These are phyloP conservation scores for Colletotrichum spaethianum DNA, from an alignment of 2,329 filamentous ascomycete genomes.

Conservation along the genomic window DNA sequence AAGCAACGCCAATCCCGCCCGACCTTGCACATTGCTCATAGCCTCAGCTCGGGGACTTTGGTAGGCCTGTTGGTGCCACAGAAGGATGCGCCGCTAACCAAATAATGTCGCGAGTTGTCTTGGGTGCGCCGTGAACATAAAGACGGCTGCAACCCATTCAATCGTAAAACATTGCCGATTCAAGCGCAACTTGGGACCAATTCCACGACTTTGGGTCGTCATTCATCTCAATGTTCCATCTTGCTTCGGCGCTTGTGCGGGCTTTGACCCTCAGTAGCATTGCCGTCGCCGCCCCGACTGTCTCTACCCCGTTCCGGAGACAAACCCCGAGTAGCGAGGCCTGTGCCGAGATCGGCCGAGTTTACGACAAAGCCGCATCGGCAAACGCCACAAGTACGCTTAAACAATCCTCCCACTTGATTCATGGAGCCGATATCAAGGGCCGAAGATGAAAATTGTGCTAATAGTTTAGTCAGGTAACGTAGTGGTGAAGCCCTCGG, in stretches of 20 bases:
- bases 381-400: background rate
- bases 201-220: background rate
- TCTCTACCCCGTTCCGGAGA: background rate
- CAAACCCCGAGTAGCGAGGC: background rate
- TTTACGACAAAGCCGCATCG: constrained; percentile 5
- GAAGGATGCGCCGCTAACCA: background rate
- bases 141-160: background rate
- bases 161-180: background rate
- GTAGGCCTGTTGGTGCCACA: constrained; percentile 1
- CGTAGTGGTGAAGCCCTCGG: constrained; percentile 38
- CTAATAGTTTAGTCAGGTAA: background rate
- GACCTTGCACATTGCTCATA: background rate
- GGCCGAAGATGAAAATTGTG: background rate
- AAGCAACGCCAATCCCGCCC: constrained; percentile 4
- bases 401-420: accelerated
- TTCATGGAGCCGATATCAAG: too few species aligned
- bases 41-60: background rate
- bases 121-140: constrained; percentile 1
- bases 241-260: background rate
- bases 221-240: constrained; percentile 9
- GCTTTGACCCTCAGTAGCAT: background rate
- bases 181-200: background rate
- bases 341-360: constrained; percentile 21
- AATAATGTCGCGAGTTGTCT: background rate
- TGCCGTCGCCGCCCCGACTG: constrained; percentile 14